Base-by-base conservation (phyloP, 768 basidiomycete species). In the Cystoderma amianthinum region DNA sequence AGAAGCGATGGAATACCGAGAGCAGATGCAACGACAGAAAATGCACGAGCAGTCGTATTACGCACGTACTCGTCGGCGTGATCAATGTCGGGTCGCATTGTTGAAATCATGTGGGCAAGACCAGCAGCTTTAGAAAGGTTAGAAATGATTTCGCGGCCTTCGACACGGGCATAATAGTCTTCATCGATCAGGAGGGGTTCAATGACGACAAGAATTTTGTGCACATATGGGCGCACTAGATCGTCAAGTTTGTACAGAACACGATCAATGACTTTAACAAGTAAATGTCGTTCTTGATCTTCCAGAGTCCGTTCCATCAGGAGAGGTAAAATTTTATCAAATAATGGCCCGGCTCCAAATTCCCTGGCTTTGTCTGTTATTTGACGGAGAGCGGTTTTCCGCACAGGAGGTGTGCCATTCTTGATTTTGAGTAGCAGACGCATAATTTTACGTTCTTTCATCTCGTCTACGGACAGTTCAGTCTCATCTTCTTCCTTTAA, bases 381-480 rank as follows among this genome's bases (percentile, higher is more conserved):
- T 58, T 98, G 95, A 39, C 95, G 80, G 25, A 98, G 80, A 10
- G 96, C 96, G 1, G 95, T 92, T 64, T 99, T 99, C 44, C 96
- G 85, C 44, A 97, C 93, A 9, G 96, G 95, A 19, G 96, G 96
- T 2, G 95, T 98, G 37, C 96, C 96, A 57, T 98, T 99, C 73
- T 99, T 98, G 67, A 99, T 98, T 67, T 98, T 98, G 52, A 99
- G 76, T 40, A 99, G 70, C 17, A 99, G 67, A 18, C 96, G 85
- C 94, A 98, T 97, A 53, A 98, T 98, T 64, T 98, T 99, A 57
- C 95, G 82, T 67, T 98, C 96, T 67, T 99, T 99, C 81, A 98
- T 87, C 68, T 99, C 96, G 38, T 98, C 96, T 5, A 98, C 86
- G 1, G 86, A 80, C 36, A 97, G 70, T 58, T 86, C 81, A 2